Percentiles rank a stretch among this genome's conserved stretches.
Evolutionary conservation across 2,329 filamentous ascomycete species (phyloP).

Genomic region (Pseudocercospora crystallina): DNA sequence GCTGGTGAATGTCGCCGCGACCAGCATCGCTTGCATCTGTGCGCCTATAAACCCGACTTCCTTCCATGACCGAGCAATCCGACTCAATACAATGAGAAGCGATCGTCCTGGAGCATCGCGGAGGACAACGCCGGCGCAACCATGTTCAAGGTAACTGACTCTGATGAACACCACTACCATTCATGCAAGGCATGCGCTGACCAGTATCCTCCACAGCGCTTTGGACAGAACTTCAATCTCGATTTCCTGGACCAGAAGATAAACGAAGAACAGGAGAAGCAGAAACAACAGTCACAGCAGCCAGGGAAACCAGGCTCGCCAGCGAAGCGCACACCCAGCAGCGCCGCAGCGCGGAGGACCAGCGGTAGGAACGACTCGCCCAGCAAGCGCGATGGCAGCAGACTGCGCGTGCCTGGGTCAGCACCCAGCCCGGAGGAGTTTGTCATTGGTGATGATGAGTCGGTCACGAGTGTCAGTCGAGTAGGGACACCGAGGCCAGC

Average conservation of each 20-base stretch:
- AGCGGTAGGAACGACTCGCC: conserved; percentile 36
- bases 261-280: conserved; percentile 85
- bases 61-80: too few relatives aligned
- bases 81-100: conserved; percentile 18
- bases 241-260: conserved; percentile 60
- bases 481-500: conserved; percentile 59
- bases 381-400: conserved; percentile 25
- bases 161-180: background rate
- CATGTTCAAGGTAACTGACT: conserved; percentile 22
- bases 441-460: conserved; percentile 79
- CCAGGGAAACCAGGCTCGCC: conserved; percentile 15
- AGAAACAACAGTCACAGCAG: conserved; percentile 48
- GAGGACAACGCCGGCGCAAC: conserved; percentile 23
- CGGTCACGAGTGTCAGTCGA: conserved; percentile 59
- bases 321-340: conserved; percentile 41
- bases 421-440: conserved; percentile 83
- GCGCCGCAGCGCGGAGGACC: conserved; percentile 48
- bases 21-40: too few relatives aligned
- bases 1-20: too few relatives aligned
- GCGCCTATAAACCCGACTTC: too few relatives aligned
- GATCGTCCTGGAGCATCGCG: conserved; percentile 8
- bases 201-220: background rate
- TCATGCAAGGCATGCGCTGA: background rate
- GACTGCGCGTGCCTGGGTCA: conserved; percentile 27
- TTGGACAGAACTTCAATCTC: conserved; percentile 38